phyloP scores from a whole-genome alignment of 257 asterid genomes.

The Przewalskia tangutica region DNA sequence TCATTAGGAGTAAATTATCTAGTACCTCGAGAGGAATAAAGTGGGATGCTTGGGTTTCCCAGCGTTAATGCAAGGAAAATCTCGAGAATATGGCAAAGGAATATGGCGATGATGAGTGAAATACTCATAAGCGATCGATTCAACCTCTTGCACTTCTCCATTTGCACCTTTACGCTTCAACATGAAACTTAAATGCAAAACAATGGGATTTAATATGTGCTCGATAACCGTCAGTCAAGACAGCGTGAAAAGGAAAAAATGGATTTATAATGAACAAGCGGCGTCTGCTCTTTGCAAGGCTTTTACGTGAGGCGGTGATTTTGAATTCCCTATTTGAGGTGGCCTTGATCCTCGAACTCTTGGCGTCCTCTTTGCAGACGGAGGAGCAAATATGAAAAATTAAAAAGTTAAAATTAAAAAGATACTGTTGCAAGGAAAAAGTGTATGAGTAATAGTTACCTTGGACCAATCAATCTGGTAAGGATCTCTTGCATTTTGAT shows the following conservation, averaged over 20 bases:
- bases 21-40: constrained; percentile 55
- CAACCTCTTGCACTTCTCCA: constrained; percentile 17
- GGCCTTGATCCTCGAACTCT: too few relatives aligned
- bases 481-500: too few relatives aligned
- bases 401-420: too few relatives aligned
- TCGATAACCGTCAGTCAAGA: neutral
- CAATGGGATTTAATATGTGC: neutral
- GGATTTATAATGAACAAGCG: too few relatives aligned
- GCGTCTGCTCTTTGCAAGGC: too few relatives aligned
- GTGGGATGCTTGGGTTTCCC: constrained; percentile 45
- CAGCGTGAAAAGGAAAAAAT: neutral
- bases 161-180: constrained; percentile 22
- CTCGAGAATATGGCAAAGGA: constrained; percentile 21
- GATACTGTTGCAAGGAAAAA: too few relatives aligned
- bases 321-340: too few relatives aligned
- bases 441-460: too few relatives aligned
- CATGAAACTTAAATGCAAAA: constrained; percentile 23
- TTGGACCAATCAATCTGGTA: too few relatives aligned
- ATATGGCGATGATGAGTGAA: constrained; percentile 28
- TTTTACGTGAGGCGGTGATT: too few relatives aligned
- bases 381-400: too few relatives aligned
- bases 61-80: constrained; percentile 49
- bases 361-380: too few relatives aligned
- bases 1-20: neutral
- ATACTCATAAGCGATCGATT: constrained; percentile 41